These are phyloP conservation scores for Arthrobotrys sphaeroides DNA, from an alignment of 2,329 filamentous ascomycete species.

Conservation along the genomic window DNA sequence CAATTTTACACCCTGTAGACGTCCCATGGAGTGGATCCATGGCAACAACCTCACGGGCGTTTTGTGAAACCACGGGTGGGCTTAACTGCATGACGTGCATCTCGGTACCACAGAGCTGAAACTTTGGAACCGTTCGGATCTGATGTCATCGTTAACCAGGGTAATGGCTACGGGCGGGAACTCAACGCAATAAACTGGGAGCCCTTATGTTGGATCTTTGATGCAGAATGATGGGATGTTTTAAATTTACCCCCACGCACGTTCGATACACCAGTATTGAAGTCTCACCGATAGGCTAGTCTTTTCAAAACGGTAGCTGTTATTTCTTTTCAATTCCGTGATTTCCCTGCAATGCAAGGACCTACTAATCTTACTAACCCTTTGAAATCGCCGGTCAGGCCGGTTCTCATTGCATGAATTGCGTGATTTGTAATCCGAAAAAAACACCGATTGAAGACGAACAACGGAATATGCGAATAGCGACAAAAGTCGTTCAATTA, in stretches of 20 bases:
- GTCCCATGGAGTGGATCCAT: conserved; percentile 1
- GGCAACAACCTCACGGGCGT: not conserved
- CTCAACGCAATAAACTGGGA: not conserved
- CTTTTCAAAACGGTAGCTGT: too few species aligned
- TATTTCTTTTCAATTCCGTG: not conserved
- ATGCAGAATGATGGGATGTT: too few species aligned
- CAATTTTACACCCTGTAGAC: conserved; percentile 9
- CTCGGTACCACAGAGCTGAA: conserved; percentile 4
- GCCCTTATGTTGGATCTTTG: not conserved
- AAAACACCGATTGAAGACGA: not conserved
- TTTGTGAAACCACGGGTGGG: not conserved
- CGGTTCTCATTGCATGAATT: conserved; percentile 11
- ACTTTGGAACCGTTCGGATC: not conserved
- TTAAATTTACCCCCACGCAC: too few species aligned
- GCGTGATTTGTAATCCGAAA: conserved; percentile 46
- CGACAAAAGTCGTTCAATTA: not conserved
- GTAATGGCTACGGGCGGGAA: not conserved
- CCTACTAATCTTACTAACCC: conserved; percentile 20
- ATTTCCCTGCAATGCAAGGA: not conserved
- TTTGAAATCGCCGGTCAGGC: not conserved
- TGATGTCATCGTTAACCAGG: conserved; percentile 10
- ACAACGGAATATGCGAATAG: not conserved
- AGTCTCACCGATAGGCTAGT: too few species aligned
- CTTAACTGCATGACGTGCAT: not conserved
- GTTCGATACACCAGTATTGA: too few species aligned